Base-by-base conservation (phyloP, 345 rosid genomes). In the Eucalyptus decipiens region DNA sequence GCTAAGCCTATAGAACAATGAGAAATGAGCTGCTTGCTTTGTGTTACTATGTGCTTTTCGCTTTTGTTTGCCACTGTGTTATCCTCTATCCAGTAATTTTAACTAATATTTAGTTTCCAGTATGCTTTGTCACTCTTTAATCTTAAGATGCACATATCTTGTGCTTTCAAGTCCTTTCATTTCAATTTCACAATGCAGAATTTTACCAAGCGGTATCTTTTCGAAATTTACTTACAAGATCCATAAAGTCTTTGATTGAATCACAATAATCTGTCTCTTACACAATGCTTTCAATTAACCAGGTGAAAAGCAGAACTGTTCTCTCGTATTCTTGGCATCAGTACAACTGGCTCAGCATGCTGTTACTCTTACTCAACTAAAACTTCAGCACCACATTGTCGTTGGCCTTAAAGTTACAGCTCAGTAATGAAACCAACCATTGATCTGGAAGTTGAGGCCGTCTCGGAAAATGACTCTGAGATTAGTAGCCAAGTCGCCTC, bases 401-500 rank as follows among this genome's bases (percentile, higher is more conserved):
- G 48, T 30, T 87, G 47, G 47, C 37, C 50, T 51, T 50, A 88
- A 24, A 11, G 47, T 43, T 87, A 5, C 15, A 9, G 47, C 32
- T 80, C 17, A 93, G 93, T 86, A 88, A 96, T 96, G 97, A 93
- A 89, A 88, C 93, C 93, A 9, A 87, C 86, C 69, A 69, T 95
- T 87, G 95, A 94, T 92, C 95, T 96, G 81, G 95, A 94, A 91
- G 86, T 92, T 85, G 96, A 94, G 89, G 95, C 95, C 89, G 81
- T 88, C 37, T 92, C 94, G 6, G 96, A 94, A 91, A 91, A 91
- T 83, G 93, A 91, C 86, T 93, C 95, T 2, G 96, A 94, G 32
- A 89, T 92, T 87, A 90, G 90, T 88, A 95, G 96, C 90, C 97
- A 95, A 91, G 97, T 95, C 26, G 98, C 94, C 47, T 95, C 98